Conservation (phyloP, 176 grass and related monocot genomes). For the Hsuehochloa calcarea region DNA sequence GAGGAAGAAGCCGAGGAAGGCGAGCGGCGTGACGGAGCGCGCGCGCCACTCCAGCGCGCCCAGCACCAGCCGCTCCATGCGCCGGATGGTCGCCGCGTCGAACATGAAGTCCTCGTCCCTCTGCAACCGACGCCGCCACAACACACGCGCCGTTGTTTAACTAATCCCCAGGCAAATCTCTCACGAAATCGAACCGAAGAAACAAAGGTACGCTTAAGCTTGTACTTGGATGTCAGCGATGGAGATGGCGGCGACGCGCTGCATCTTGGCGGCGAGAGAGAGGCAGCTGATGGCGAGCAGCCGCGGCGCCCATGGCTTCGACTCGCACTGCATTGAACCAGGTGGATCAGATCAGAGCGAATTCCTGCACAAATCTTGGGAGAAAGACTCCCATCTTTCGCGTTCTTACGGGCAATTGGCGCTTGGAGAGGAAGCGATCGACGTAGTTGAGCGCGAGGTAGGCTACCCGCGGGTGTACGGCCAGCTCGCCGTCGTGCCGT, state of each 20-base stretch:
- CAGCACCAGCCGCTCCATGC: slow-evolving; percentile 87
- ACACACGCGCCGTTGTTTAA: background rate
- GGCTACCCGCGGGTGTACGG: slow-evolving; percentile 61
- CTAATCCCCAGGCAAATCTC: background rate
- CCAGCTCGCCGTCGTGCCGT: slow-evolving; percentile 53
- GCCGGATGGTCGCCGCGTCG: slow-evolving; percentile 61
- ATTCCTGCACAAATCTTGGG: slow-evolving; percentile 22
- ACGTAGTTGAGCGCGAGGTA: slow-evolving; percentile 97
- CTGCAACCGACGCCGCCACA: slow-evolving; percentile 36
- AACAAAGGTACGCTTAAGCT: background rate
- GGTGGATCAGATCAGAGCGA: slow-evolving; percentile 42
- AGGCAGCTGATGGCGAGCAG: slow-evolving; percentile 88
- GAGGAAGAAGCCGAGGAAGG: slow-evolving; percentile 88
- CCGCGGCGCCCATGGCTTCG: slow-evolving; percentile 67
- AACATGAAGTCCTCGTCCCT: slow-evolving; percentile 63
- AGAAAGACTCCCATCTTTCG: background rate
- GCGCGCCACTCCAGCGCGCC: slow-evolving; percentile 69
- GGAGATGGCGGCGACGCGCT: slow-evolving; percentile 53
- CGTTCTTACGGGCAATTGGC: slow-evolving; percentile 60
- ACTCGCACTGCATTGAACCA: slow-evolving; percentile 36
- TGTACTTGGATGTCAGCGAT: slow-evolving; percentile 64
- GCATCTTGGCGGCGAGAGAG: slow-evolving; percentile 96
- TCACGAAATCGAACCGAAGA: background rate
- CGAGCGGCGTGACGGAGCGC: slow-evolving; percentile 90
- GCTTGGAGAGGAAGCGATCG: slow-evolving; percentile 93